A percentile compares a stretch with the other conserved stretches of the same genome.
These are phyloP conservation scores for Wallemia ichthyophaga DNA, from an alignment of 1,284 basidiomycete species.

Conservation along the genomic window DNA sequence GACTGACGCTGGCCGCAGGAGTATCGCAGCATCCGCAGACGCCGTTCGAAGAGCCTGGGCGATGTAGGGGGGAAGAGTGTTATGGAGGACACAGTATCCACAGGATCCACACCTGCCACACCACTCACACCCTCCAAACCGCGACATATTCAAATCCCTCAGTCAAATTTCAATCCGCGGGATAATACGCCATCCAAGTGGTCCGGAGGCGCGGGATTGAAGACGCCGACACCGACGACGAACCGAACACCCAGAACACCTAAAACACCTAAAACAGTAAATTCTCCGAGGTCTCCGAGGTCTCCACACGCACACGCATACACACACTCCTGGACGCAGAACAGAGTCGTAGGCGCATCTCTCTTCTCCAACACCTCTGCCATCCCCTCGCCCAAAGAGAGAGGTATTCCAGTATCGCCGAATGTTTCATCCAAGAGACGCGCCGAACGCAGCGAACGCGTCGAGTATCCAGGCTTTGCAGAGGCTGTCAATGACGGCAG, in stretches of 20 bases:
- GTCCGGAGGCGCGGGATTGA: neutral
- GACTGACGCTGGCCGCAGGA: neutral
- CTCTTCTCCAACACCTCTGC: neutral
- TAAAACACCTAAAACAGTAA: no score
- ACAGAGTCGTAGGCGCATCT: neutral
- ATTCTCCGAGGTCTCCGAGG: no score
- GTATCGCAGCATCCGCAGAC: neutral
- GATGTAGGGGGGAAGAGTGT: no score
- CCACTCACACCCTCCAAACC: no score
- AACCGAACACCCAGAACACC: neutral
- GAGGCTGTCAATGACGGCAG: neutral
- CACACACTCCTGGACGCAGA: neutral
- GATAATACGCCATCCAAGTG: neutral
- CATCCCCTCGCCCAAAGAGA: neutral
- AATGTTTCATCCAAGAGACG: neutral
- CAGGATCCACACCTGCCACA: no score
- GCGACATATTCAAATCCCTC: neutral
- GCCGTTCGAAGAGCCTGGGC: neutral
- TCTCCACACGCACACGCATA: neutral
- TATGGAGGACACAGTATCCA: no score
- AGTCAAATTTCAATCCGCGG: neutral
- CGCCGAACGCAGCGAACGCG: no score
- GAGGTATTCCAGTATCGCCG: neutral
- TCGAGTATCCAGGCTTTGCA: no score
- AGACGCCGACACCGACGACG: neutral